A percentile compares a stretch with the other conserved stretches of the same genome.
These are phyloP conservation scores for Vanrija sp. DNA, from an alignment of 1,284 basidiomycete species.

Conservation along the genomic window DNA sequence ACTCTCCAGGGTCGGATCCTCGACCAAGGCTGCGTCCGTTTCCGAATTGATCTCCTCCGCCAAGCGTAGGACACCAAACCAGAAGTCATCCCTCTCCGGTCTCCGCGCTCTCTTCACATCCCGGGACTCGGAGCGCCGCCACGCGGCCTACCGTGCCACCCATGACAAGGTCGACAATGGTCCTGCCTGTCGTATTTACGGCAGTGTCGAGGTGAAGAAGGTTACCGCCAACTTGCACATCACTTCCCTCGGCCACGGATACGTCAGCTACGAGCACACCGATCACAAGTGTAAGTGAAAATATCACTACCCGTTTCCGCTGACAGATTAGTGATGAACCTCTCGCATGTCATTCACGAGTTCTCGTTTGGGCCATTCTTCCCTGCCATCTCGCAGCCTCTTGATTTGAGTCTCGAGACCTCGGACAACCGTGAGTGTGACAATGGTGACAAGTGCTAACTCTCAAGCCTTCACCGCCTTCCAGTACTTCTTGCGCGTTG, in stretches of 20 bases:
- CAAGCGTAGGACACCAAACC: slow-evolving; percentile 38
- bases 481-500: slow-evolving; percentile 91
- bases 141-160: slow-evolving; percentile 61
- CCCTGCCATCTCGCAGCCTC: slow-evolving; percentile 89
- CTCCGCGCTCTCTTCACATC: slow-evolving; percentile 36
- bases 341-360: slow-evolving; percentile 92
- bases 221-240: slow-evolving; percentile 88
- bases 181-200: slow-evolving; percentile 78
- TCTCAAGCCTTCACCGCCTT: slow-evolving; percentile 80
- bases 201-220: slow-evolving; percentile 78
- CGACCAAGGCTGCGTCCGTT: slow-evolving; percentile 24
- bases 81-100: slow-evolving; percentile 34
- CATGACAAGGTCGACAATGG: slow-evolving; percentile 64
- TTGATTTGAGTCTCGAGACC: slow-evolving; percentile 84
- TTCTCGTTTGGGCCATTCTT: slow-evolving; percentile 97
- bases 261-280: slow-evolving; percentile 78
- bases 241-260: slow-evolving; percentile 91
- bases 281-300: slow-evolving; percentile 64
- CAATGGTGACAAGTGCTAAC: neutral
- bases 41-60: slow-evolving; percentile 40
- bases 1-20: slow-evolving; percentile 5
- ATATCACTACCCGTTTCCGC: neutral
- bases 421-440: slow-evolving; percentile 66
- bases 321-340: slow-evolving; percentile 73
- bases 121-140: slow-evolving; percentile 51